Evolutionary conservation across 2,329 filamentous ascomycete genomes (phyloP).

Genomic region (Hymenoscyphus fraxineus): DNA sequence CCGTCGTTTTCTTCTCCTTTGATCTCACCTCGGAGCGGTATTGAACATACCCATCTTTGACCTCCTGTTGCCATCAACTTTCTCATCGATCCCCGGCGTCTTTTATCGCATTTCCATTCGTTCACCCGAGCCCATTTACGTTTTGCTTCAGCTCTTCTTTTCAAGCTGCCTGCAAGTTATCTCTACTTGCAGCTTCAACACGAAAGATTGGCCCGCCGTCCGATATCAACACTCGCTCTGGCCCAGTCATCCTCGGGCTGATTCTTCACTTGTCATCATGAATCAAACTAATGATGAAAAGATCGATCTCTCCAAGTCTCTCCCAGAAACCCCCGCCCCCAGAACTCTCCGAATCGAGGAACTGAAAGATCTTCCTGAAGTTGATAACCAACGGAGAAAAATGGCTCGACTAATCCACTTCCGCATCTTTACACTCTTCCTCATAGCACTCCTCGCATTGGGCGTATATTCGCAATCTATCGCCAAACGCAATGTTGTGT

Average conservation of each 20-base stretch:
- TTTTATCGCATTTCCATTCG: not conserved
- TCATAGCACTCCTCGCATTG: conserved; percentile 35
- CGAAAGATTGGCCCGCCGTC: not conserved
- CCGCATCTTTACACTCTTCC: conserved; percentile 36
- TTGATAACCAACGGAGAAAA: conserved; percentile 19
- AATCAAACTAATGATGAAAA: conserved; percentile 22
- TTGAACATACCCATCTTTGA: not conserved
- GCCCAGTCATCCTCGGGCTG: not conserved
- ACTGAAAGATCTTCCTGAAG: conserved; percentile 7
- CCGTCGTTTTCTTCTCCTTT: not conserved
- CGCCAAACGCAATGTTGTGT: conserved; percentile 6
- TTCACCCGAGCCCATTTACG: not conserved
- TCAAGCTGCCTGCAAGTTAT: too few relatives aligned
- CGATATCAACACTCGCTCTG: not conserved
- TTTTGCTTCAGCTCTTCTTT: conserved; percentile 2
- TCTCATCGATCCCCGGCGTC: not conserved
- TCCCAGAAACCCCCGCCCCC: conserved; percentile 7
- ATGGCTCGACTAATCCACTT: conserved; percentile 39
- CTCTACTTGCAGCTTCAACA: conserved; percentile 7
- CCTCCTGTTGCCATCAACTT: not conserved
- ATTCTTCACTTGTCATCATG: conserved; percentile 15
- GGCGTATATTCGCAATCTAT: conserved; percentile 36
- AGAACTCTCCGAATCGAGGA: conserved; percentile 10
- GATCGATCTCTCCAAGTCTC: conserved; percentile 16
- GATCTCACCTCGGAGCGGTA: too few relatives aligned